Conservation (phyloP, 1,284 basidiomycete genomes). For the Pseudozyma sp. region DNA sequence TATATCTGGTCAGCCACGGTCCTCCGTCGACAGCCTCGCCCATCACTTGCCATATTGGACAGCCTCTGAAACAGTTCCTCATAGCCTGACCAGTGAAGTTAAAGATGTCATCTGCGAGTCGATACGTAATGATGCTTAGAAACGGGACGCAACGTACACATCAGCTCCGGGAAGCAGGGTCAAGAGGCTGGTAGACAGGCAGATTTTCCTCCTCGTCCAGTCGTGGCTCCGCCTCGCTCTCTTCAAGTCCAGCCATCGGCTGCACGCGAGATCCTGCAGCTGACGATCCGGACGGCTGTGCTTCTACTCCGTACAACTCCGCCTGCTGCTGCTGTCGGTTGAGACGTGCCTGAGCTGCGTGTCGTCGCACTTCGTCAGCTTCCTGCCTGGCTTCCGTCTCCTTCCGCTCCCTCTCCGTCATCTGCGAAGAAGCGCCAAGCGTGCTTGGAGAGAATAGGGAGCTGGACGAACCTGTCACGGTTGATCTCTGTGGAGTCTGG, state of each 20-base stretch:
- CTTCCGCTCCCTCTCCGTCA: conserved; percentile 37
- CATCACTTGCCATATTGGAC: too few species aligned
- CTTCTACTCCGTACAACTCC: conserved; percentile 27
- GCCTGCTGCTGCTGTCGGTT: conserved; percentile 37
- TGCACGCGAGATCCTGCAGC: conserved; percentile 6
- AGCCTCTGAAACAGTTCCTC: too few species aligned
- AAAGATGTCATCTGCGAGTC: not conserved
- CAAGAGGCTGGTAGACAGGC: conserved; percentile 39
- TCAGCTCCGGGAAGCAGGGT: conserved; percentile 20
- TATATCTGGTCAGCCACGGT: not conserved
- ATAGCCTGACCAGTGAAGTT: too few species aligned
- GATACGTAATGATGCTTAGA: too few species aligned
- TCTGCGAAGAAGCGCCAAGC: conserved; percentile 1
- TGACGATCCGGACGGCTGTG: conserved; percentile 14
- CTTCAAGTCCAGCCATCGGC: conserved; percentile 28
- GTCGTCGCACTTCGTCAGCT: conserved; percentile 40
- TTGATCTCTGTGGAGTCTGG: not conserved
- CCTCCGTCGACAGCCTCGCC: not conserved
- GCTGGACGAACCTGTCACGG: conserved; percentile 3
- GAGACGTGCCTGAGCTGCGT: conserved; percentile 31
- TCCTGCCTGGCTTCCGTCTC: conserved; percentile 38
- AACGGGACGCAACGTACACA: not conserved
- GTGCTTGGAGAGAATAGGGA: conserved; percentile 5
- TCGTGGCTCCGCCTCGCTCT: conserved; percentile 30
- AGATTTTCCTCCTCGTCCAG: conserved; percentile 35